Conservation (phyloP, 108 stramenopile species). For the Cyclostephanos tholiformis region DNA sequence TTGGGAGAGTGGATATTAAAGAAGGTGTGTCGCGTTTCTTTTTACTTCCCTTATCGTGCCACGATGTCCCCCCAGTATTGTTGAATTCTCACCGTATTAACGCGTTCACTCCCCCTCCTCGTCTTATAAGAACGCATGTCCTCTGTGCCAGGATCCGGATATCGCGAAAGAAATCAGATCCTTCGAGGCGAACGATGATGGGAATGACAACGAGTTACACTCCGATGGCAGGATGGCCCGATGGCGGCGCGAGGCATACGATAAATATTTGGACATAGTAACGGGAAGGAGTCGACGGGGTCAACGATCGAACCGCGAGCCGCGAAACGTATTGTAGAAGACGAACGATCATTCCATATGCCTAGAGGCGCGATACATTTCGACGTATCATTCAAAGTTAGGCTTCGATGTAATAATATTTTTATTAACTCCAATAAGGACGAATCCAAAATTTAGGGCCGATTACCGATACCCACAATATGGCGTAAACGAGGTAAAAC, state of each 20-base stretch:
- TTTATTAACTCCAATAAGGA: constrained; percentile 9
- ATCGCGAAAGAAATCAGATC: constrained; percentile 28
- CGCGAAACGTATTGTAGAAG: too few species aligned
- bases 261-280: too few species aligned
- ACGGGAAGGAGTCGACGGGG: too few species aligned
- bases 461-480: constrained; percentile 70
- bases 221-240: too few species aligned
- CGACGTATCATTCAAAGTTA: too few species aligned
- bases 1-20: constrained; percentile 39
- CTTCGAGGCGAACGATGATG: constrained; percentile 18
- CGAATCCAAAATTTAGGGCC: constrained; percentile 21
- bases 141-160: constrained; percentile 19
- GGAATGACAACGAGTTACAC: neutral
- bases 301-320: too few species aligned
- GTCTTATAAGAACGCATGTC: constrained; percentile 28
- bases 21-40: constrained; percentile 16
- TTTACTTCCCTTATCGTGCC: too few species aligned
- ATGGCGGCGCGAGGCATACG: too few species aligned
- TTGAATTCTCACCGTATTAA: neutral
- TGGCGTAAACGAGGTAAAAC: constrained; percentile 64
- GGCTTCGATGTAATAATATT: too few species aligned
- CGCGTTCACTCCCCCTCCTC: neutral
- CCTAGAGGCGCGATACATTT: too few species aligned
- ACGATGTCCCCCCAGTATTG: neutral
- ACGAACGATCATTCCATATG: too few species aligned